Base-by-base conservation (phyloP, 176 grass and related monocot species). In the Canna indica region DNA sequence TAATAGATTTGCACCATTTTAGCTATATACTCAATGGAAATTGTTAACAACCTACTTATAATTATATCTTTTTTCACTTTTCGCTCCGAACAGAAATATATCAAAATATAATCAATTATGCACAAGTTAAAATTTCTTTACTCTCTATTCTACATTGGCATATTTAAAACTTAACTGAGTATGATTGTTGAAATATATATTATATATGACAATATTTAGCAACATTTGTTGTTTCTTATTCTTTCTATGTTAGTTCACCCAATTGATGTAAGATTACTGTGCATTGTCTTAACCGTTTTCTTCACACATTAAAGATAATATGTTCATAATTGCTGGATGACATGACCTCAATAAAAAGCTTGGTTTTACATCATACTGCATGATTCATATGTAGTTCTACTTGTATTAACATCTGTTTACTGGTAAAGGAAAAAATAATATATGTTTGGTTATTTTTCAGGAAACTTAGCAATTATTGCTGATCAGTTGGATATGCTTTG, bases 401-500 rank as follows among this genome's bases (percentile, higher is more conserved):
- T 62, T 30, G 14, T 61, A 44, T 68, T 68, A 16, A 22, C 7
- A 44, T 45, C 11, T 45, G 69, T 73, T 36, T 46, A 22, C 32
- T 36, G 12, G 47, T 61, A 59, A 36, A 59, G 14, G 20, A 60
- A 58, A 58, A 63, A 36, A 12, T 66, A 17, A 39, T 13, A 36
- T 41, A 25, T 54, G 22, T 18, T 74, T 80, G 70, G 72, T 32
- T 36, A 27, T 70, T 38, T 82, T 74, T 47, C 78, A 90, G 94
- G 80, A 30, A 81, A 9, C n/a, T 83, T 80, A 47, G 78, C 73
- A 53, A 31, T 76, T 69, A 45, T 85, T 57, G 59, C 77, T 81
- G 80, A 92, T 69, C 94, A 90, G n/a, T 78, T 81, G 59, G 47
- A 57, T 69, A 90, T 99, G 77, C 93, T 83, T 79, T 93, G 89